A percentile compares a stretch with the other conserved stretches of the same genome.
These are phyloP conservation scores for apple (Malus domestica) DNA, from an alignment of 306 rosid species.

Conservation along the genomic window ASM211411v1 NC_041790.1:31819001-31819500, in stretches of 20 bases:
- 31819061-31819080: slow-evolving; percentile 40
- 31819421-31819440: slow-evolving; percentile 74
- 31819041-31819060: slow-evolving; percentile 52
- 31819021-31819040: slow-evolving; percentile 40
- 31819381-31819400: slow-evolving; percentile 70
- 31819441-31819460: slow-evolving; percentile 67
- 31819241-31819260: slow-evolving; percentile 57
- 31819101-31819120: slow-evolving; percentile 56
- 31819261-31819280: slow-evolving; percentile 66
- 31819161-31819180: slow-evolving; percentile 76
- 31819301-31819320: slow-evolving; percentile 53
- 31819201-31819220: slow-evolving; percentile 62
- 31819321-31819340: slow-evolving; percentile 62
- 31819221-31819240: slow-evolving; percentile 68
- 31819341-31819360: slow-evolving; percentile 61
- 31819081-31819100: slow-evolving; percentile 49
- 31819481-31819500: slow-evolving; percentile 33
- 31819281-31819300: slow-evolving; percentile 45
- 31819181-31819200: slow-evolving; percentile 53
- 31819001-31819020: slow-evolving; percentile 40
- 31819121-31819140: slow-evolving; percentile 66
- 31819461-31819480: slow-evolving; percentile 66
- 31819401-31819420: slow-evolving; percentile 81
- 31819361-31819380: slow-evolving; percentile 61
- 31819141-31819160: slow-evolving; percentile 74